These are phyloP conservation scores for Pholiota adiposa DNA, from an alignment of 1,284 basidiomycete species.

Conservation along the genomic window DNA sequence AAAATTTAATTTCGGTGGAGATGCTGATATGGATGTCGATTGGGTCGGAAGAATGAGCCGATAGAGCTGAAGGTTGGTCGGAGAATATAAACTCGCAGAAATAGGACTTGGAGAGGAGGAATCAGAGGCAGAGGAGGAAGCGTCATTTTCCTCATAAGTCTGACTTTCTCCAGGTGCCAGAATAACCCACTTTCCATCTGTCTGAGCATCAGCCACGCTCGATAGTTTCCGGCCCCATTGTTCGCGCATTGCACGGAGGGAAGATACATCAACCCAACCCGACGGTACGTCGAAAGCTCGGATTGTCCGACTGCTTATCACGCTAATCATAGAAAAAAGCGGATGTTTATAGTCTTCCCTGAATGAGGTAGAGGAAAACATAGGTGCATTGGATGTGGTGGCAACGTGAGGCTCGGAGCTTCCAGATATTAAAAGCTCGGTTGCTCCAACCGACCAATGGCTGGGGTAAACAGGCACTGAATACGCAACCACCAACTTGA, in stretches of 20 bases:
- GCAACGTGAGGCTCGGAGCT: conserved; percentile 23
- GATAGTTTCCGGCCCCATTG: conserved; percentile 78
- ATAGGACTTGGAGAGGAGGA: conserved; percentile 23
- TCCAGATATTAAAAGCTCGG: conserved; percentile 66
- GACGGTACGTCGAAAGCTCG: conserved; percentile 71
- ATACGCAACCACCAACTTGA: conserved; percentile 75
- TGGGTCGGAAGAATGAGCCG: conserved; percentile 65
- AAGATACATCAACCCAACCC: conserved; percentile 72
- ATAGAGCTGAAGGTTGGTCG: conserved; percentile 70
- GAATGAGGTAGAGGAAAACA: conserved; percentile 25
- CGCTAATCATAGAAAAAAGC: conserved; percentile 39
- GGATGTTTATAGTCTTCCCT: conserved; percentile 28
- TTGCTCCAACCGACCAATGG: conserved; percentile 81
- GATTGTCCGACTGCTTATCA: conserved; percentile 60
- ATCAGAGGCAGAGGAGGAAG: conserved; percentile 28
- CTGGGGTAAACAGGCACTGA: conserved; percentile 76
- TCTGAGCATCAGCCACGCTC: conserved; percentile 69
- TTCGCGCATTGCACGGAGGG: conserved; percentile 63
- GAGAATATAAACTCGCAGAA: conserved; percentile 45
- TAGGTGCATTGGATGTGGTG: conserved; percentile 23
- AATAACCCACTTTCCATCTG: conserved; percentile 84
- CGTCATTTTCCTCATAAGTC: conserved; percentile 21
- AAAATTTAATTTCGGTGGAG: conserved; percentile 68
- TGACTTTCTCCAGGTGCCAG: conserved; percentile 60
- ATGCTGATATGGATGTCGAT: conserved; percentile 47